A percentile compares a stretch with the other conserved stretches of the same genome.
Conservation (phyloP, 164 flowering plant species). For the Houttuynia cordata region DNA sequence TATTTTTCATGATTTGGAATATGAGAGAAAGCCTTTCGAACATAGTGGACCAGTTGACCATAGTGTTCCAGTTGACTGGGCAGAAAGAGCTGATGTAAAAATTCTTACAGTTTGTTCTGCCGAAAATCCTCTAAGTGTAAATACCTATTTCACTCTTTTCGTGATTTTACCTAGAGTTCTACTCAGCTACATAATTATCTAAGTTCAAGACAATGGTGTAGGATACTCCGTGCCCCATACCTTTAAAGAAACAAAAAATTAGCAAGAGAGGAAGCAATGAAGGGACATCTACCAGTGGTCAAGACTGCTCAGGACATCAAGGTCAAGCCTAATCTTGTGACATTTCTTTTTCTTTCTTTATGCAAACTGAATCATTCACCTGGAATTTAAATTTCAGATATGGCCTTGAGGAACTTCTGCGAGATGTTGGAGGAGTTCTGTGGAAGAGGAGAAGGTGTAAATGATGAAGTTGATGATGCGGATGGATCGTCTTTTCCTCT, state of each 20-base stretch:
- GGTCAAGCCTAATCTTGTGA: constrained; percentile 24
- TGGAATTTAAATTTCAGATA: constrained; percentile 29
- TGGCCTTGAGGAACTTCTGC: constrained; percentile 38
- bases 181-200: not conserved
- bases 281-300: constrained; percentile 14
- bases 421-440: constrained; percentile 72
- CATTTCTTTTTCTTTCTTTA: not conserved
- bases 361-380: not conserved
- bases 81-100: constrained; percentile 23
- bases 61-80: too few species aligned
- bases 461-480: constrained; percentile 66
- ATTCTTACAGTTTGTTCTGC: constrained; percentile 19
- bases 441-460: constrained; percentile 47
- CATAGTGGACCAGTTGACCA: constrained; percentile 22
- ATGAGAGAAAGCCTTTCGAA: constrained; percentile 28
- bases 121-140: constrained; percentile 28
- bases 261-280: constrained; percentile 45
- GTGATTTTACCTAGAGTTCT: not conserved
- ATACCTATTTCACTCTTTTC: constrained; percentile 3
- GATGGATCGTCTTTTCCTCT: constrained; percentile 54
- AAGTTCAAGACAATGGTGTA: constrained; percentile 15
- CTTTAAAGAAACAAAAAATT: constrained; percentile 47
- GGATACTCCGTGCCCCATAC: constrained; percentile 27
- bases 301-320: constrained; percentile 49
- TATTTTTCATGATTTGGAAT: constrained; percentile 15